These are phyloP conservation scores for Fusarium pilosicola DNA, from an alignment of 2,329 filamentous ascomycete species.

Conservation along the genomic window DNA sequence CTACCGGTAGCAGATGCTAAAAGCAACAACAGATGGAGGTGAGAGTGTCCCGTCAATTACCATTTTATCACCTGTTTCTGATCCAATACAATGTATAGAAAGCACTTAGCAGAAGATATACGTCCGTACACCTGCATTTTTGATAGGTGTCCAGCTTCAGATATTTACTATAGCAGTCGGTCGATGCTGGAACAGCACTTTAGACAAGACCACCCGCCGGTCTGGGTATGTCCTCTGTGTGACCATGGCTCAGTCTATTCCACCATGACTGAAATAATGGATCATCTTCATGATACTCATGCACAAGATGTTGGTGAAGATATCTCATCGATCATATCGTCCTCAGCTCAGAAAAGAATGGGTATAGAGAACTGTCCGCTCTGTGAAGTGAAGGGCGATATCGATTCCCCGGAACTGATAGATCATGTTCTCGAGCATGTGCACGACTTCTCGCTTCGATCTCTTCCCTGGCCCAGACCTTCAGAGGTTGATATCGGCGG, in stretches of 20 bases:
- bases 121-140: not conserved
- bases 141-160: not conserved
- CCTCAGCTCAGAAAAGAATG: fast-evolving
- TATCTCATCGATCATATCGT: fast-evolving
- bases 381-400: fast-evolving
- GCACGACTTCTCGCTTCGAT: not conserved
- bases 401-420: not conserved
- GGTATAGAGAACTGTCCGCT: not conserved
- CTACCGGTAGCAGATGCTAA: fast-evolving
- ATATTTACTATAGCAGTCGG: not conserved
- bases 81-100: not conserved
- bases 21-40: not conserved
- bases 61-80: too few species aligned
- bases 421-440: not conserved
- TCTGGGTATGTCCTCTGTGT: not conserved
- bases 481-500: not conserved
- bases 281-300: not conserved
- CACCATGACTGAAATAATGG: not conserved
- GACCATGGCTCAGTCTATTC: fast-evolving
- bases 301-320: fast-evolving
- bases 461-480: not conserved
- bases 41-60: too few species aligned
- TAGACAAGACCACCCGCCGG: not conserved
- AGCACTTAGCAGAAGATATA: not conserved
- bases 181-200: not conserved